Evolutionary conservation across 805 yeast species (phyloP), one percentile per base, ranked within the genome.

Genomic region (Candida montana): DNA sequence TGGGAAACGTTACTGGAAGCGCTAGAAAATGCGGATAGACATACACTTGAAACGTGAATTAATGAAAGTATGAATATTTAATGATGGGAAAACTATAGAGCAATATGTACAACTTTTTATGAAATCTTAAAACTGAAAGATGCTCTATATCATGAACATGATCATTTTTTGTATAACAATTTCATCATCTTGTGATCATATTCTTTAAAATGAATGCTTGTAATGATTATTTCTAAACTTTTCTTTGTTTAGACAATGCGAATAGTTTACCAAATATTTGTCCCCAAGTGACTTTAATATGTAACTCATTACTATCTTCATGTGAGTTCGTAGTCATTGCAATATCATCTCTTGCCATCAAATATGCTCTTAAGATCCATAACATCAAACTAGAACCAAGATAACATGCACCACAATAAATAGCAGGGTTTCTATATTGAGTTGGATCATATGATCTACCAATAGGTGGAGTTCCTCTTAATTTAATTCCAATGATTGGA

Each of bases 391-490:
- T 67, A 10, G 77, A 72, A 9, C 63, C 75, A n/a, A 74, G 44
- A 51, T 73, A 79, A 8, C 73, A 62, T 16, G 65, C 53, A 0
- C 85, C 87, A n/a, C 77, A 72, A 52, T 78, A 79, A 3, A 79
- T 68, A 0, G 79, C 65, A n/a, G 81, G 75, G 46, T 75, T 53
- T 27, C 61, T 53, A 57, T 77, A 80, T 48, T 72, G 76, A 7
- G 61, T 57, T 6, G 79, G 72, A 33, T 62, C 62, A 18, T 55
- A 55, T 1, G 32, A 16, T 7, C 55, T 15, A 6, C 43, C 40
- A 4, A 15, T 15, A 9, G 37, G 41, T 12, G 41, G 51, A 1
- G 63, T 64, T 16, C 55, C 42, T 41, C 74, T 75, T 38, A 79
- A 61, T 7, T 69, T 59, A 11, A 76, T 64, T 6, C 85, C 85